Evolutionary conservation across 768 basidiomycete species (phyloP), one percentile per base, ranked within the genome.

Genomic region (Lactarius hatsudake): DNA sequence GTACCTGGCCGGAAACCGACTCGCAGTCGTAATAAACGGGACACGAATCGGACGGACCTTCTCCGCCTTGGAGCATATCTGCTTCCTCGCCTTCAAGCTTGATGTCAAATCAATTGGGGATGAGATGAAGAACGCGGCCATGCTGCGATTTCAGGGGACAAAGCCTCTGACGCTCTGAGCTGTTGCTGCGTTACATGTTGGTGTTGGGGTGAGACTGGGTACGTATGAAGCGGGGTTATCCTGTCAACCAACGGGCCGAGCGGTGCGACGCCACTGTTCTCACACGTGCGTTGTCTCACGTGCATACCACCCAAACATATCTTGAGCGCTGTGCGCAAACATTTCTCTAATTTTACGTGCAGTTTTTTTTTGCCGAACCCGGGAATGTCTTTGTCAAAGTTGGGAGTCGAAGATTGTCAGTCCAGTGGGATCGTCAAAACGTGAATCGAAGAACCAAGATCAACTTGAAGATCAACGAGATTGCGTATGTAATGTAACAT

Each of bases 11-110:
- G 20, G 82, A 75, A 38, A 98, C 84, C n/a, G 8, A 87, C 75
- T 98, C 96, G 7, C 96, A 97, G 76, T 98, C 97, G 75, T 93
- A 96, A 76, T 93, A 98, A 7, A 98, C 89, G 2, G 96, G 94
- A 82, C 90, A 93, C 65, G 90, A 86, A 89, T 83, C 66, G 83
- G 81, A 76, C 90, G 88, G 58, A 96, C 95, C 79, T 96, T 95
- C 69, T 96, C 94, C 32, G 83, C 81, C 79, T 97, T 97, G 71
- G 90, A 83, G 56, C 98, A 96, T 3, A 96, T 88, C 70, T 91
- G 89, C 76, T 94, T 95, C 93, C 75, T 98, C 95, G 43, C 87
- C 90, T 57, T 91, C 87, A 38, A 98, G 84, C 74, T 89, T 89
- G 74, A 99, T 80, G 75, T 97, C 94, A 98, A 84, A 73, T 98